Base-by-base conservation (phyloP, 257 asterid species). In the Penstemon davidsonii region DNA sequence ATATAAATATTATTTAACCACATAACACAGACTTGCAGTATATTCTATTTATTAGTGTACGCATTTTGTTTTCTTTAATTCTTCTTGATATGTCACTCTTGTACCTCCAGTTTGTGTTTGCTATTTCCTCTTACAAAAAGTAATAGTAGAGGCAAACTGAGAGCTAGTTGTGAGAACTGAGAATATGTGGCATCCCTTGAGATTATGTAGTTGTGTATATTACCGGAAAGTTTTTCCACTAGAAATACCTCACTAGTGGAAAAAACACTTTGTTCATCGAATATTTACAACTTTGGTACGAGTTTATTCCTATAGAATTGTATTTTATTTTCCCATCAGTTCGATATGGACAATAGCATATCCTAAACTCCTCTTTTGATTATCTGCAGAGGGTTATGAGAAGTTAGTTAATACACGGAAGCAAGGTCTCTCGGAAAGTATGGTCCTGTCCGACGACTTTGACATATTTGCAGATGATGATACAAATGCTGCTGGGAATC, bases 381-480 rank as follows among this genome's bases (percentile, higher is more conserved):
- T 8, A 65, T 77, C 54, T 67, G 62, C 85, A 91, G 99, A 87
- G 87, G 99, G 96, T 45, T 94, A 82, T 41, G 99, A 91, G 81
- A 91, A 72, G 72, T 52, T 94, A 55, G 85, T 78, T 51, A 86
- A 69, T 55, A 80, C 90, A 56, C 85, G 95, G 85, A 78, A 67
- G 55, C 79, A 61, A 7, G 90, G 80, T 69, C 42, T 68, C 57
- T 60, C 81, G 8, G 73, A 67, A 52, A 73, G 72, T 75, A 40
- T 41, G 8, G 74, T 62, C 67, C 78, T 11, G 51, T 62, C 87
- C 56, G 88, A 81, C 64, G 95, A 83, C 45, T 83, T 82, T 73
- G 99, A 91, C 78, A 94, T 94, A 79, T 94, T 94, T 69, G 96
- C 86, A 19, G 99, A 85, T 58, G 96, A 91, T 46, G 90, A 83